These are phyloP conservation scores for Rutstroemia sp. DNA, from an alignment of 2,329 filamentous ascomycete species.

Conservation along the genomic window DNA sequence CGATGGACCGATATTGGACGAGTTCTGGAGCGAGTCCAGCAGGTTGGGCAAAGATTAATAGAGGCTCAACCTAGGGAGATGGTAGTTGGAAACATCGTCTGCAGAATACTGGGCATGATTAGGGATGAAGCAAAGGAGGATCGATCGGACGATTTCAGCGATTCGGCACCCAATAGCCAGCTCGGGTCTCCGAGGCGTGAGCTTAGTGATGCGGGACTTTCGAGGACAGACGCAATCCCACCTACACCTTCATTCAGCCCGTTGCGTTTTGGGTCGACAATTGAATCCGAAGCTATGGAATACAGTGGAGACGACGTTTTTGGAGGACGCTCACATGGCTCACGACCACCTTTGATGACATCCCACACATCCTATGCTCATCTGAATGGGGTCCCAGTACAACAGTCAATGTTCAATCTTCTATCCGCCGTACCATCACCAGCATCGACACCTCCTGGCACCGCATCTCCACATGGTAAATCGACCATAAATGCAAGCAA, in stretches of 20 bases:
- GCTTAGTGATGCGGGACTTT: conserved; percentile 13
- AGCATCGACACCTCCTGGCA: conserved; percentile 44
- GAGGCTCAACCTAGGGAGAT: conserved; percentile 85
- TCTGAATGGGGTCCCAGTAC: conserved; percentile 39
- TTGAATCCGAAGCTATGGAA: conserved; percentile 21
- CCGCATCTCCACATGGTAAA: conserved; percentile 39
- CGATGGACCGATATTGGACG: conserved; percentile 70
- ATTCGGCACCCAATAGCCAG: conserved; percentile 27
- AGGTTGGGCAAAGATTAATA: conserved; percentile 66
- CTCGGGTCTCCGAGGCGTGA: conserved; percentile 23
- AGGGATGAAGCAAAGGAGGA: conserved; percentile 85
- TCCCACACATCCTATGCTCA: conserved; percentile 58
- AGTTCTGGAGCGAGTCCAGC: conserved; percentile 72
- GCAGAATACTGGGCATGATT: conserved; percentile 82
- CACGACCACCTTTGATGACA: conserved; percentile 54
- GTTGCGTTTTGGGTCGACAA: conserved; percentile 23
- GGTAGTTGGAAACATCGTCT: conserved; percentile 88
- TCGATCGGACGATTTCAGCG: conserved; percentile 46
- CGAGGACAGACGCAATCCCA: conserved; percentile 8
- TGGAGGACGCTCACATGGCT: conserved; percentile 16
- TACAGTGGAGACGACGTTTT: conserved; percentile 21
- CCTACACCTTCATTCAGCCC: conserved; percentile 18
- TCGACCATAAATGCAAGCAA: conserved; percentile 20
- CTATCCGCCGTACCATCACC: conserved; percentile 62
- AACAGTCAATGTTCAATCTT: conserved; percentile 79